Base-by-base conservation (phyloP, 257 asterid species). In the Lantana camara region DNA sequence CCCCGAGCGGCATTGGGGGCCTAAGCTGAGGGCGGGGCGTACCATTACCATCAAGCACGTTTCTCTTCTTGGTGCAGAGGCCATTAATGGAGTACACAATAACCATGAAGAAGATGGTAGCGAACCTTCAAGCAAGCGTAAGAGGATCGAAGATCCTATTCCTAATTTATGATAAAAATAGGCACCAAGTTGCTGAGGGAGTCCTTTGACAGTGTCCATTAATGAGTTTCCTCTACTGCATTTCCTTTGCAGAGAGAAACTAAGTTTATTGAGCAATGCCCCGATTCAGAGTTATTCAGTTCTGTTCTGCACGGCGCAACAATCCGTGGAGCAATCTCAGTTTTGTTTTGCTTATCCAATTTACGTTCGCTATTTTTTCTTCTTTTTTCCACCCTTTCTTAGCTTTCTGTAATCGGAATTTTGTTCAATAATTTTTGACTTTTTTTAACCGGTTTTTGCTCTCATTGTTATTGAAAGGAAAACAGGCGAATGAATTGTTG, bases 1-100 rank as follows among this genome's bases (percentile, higher is more conserved):
- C 60, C 99, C 99, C 0, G 99, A 90, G 76, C 79, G 91, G 72
- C 89, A 94, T 60, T 94, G 99, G 99, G 99, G 99, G n/a, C 99
- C 99, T 24, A 94, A 94, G 75, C 85, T 90, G n/a, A 94, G 95
- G 80, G 99, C 99, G 1, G 99, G 99, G 5, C 96, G 99, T 21
- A 77, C 73, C 71, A 81, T 94, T 37, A 90, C 92, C 0, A 84
- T 87, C 80, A 94, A 94, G 71, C 97, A 94, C 44, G 83, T 73
- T 6, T 94, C 99, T 24, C 92, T 94, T 71, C 66, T 90, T 32
- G 99, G 99, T 32, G 82, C 72, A 13, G 91, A 88, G 5, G 96
- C 89, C 1, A 51, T 94, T 49, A 84, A 81, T 22, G 85, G 70
- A 41, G 32, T 82, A 15, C 67, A 5, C 7, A 52, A 15, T 23